Evolutionary conservation across 371 early-diverging fungal species (phyloP).

Genomic region (Zychaea mexicana): DNA sequence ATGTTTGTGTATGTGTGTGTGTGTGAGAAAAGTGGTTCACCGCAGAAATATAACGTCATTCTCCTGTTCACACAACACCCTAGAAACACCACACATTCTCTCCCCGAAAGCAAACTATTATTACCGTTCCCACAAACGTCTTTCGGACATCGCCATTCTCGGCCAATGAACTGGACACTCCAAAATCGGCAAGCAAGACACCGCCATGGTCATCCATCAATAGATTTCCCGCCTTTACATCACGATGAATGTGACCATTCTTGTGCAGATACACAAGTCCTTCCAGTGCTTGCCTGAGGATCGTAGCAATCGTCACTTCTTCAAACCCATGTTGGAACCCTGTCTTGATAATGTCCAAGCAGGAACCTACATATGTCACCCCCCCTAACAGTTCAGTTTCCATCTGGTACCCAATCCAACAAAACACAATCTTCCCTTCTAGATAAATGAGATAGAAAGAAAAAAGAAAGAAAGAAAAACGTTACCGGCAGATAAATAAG

Average conservation of each 20-base stretch:
- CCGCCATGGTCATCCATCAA: constrained; percentile 82
- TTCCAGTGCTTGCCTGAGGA: constrained; percentile 84
- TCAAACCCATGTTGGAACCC: constrained; percentile 85
- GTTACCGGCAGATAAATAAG: constrained; percentile 75
- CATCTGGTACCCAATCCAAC: no score
- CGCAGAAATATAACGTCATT: constrained; percentile 8
- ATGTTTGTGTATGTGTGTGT: neutral
- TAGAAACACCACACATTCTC: neutral
- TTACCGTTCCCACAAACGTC: constrained; percentile 88
- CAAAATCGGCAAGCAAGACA: constrained; percentile 91
- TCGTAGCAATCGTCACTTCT: constrained; percentile 79
- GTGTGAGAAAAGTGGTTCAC: constrained; percentile 7
- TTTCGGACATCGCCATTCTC: constrained; percentile 82
- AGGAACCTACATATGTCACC: constrained; percentile 57
- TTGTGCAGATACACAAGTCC: constrained; percentile 88
- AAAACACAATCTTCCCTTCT: neutral
- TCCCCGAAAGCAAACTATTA: neutral
- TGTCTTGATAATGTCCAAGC: constrained; percentile 88
- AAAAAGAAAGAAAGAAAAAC: neutral
- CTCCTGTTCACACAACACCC: neutral
- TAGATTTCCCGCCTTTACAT: constrained; percentile 91
- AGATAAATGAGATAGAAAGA: neutral
- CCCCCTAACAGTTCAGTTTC: no score
- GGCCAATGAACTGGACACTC: constrained; percentile 80
- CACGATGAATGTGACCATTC: constrained; percentile 90